Evolutionary conservation across 331 rosid genomes (phyloP).

Genomic region (Quercus lobata): DNA sequence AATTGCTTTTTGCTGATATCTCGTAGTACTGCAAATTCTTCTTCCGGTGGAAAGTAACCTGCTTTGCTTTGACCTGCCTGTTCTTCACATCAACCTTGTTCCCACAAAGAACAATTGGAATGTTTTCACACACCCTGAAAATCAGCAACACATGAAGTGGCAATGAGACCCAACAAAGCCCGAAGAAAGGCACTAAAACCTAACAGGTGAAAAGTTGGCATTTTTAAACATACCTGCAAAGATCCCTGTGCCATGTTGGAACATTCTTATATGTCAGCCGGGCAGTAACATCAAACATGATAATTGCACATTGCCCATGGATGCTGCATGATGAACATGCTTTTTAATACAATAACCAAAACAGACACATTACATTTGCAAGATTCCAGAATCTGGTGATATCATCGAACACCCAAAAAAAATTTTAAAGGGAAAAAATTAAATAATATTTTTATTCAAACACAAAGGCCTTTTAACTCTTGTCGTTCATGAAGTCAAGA

Average conservation of each 20-base stretch:
- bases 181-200: not conserved
- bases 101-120: slow-evolving; percentile 72
- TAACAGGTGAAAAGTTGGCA: not conserved
- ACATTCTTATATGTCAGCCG: slow-evolving; percentile 68
- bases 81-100: slow-evolving; percentile 83
- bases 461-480: not conserved
- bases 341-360: not conserved
- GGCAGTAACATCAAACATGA: slow-evolving; percentile 80
- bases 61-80: slow-evolving; percentile 76
- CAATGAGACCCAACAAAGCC: not conserved
- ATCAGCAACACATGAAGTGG: not conserved
- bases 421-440: not conserved
- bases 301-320: slow-evolving; percentile 72
- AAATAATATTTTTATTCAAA: not conserved
- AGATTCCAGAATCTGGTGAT: not conserved
- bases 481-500: not conserved
- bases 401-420: not conserved
- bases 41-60: slow-evolving; percentile 70
- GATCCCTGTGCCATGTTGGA: slow-evolving; percentile 82
- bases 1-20: slow-evolving; percentile 82
- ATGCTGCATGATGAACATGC: slow-evolving; percentile 34
- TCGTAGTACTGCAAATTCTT: slow-evolving; percentile 77
- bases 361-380: not conserved
- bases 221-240: slow-evolving; percentile 43
- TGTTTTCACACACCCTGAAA: slow-evolving; percentile 73